Evolutionary conservation across 2,329 filamentous ascomycete genomes (phyloP).

Genomic region (Pleomassaria siparia): DNA sequence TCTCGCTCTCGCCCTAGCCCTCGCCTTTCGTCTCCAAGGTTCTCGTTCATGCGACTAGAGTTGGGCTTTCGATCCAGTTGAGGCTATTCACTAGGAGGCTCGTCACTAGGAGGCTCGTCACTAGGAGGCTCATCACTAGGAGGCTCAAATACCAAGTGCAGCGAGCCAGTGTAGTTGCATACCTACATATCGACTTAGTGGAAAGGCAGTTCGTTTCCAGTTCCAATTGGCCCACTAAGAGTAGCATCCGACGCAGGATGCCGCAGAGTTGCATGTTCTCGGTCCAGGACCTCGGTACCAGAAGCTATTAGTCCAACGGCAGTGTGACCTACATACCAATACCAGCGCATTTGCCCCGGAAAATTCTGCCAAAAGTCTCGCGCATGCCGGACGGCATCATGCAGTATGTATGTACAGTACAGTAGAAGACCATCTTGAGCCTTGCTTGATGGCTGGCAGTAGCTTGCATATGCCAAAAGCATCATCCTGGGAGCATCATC

Average conservation of each 20-base stretch:
- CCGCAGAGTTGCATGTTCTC: too few species aligned
- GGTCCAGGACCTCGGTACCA: background rate
- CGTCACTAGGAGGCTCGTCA: too few species aligned
- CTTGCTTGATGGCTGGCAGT: background rate
- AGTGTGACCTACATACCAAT: constrained; percentile 1
- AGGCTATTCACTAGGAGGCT: too few species aligned
- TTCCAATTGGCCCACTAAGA: background rate
- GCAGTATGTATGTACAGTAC: too few species aligned
- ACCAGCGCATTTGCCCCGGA: background rate
- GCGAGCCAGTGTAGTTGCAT: too few species aligned
- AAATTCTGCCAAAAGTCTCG: constrained; percentile 1
- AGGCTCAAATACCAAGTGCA: background rate
- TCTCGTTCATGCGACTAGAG: too few species aligned
- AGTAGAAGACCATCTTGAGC: background rate
- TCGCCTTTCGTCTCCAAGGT: background rate
- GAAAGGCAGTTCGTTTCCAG: background rate
- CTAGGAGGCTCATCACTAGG: background rate
- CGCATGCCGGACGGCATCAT: background rate
- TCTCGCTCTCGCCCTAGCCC: background rate
- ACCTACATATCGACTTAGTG: too few species aligned
- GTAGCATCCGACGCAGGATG: constrained; percentile 1
- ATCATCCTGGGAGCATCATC: background rate
- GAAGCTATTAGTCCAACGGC: background rate
- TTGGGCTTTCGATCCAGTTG: too few species aligned
- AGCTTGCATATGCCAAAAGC: too few species aligned